A percentile compares a stretch with the other conserved stretches of the same genome.
Conservation (phyloP, 2,329 filamentous ascomycete species). For the Scortechinia acanthostroma region DNA sequence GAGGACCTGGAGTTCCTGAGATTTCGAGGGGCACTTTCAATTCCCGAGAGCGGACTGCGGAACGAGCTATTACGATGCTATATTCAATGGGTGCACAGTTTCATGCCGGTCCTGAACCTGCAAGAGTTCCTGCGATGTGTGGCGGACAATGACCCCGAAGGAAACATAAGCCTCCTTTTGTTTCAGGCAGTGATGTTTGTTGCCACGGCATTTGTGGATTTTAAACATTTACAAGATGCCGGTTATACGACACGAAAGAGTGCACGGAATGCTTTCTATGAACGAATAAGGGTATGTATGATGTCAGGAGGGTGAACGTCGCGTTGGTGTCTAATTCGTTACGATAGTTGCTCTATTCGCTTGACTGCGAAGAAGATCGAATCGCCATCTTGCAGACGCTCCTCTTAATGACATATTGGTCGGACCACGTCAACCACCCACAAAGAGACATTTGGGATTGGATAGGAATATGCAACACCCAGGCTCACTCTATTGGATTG, state of each 20-base stretch:
- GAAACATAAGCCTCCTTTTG: conserved; percentile 51
- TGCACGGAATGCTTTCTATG: conserved; percentile 59
- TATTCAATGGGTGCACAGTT: conserved; percentile 60
- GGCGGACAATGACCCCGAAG: conserved; percentile 39
- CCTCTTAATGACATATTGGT: conserved; percentile 64
- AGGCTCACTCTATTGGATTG: conserved; percentile 63
- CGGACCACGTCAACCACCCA: conserved; percentile 45
- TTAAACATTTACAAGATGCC: conserved; percentile 47
- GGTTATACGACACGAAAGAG: conserved; percentile 53
- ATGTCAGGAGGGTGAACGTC: not conserved
- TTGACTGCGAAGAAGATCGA: conserved; percentile 63
- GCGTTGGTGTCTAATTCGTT: not conserved
- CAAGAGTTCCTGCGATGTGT: conserved; percentile 30
- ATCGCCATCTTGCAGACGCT: conserved; percentile 59
- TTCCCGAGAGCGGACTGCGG: conserved; percentile 45
- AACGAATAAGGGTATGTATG: conserved; percentile 47
- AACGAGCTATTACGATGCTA: conserved; percentile 57
- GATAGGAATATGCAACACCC: conserved; percentile 62
- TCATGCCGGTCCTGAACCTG: conserved; percentile 54
- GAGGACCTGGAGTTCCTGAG: conserved; percentile 58
- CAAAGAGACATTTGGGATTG: conserved; percentile 69
- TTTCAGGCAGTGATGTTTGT: conserved; percentile 68
- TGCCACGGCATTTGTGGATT: conserved; percentile 55
- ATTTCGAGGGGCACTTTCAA: conserved; percentile 54
- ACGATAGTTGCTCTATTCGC: conserved; percentile 54